These are phyloP conservation scores for Kwoniella mangroviensis DNA, from an alignment of 768 basidiomycete genomes.

Conservation along the genomic window DNA sequence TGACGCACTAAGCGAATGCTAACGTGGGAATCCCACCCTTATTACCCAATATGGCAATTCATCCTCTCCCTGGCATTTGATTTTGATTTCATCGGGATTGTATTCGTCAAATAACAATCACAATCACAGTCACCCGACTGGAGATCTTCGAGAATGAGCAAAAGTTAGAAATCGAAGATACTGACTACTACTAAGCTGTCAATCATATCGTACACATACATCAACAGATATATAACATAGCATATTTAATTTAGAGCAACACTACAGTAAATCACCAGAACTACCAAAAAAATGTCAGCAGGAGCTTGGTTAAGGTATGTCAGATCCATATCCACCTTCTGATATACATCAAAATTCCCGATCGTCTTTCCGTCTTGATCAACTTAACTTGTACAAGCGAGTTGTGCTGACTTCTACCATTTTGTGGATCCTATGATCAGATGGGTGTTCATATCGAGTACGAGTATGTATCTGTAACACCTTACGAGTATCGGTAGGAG, in stretches of 20 bases:
- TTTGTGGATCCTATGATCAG: conserved; percentile 1
- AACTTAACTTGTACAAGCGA: too few species aligned
- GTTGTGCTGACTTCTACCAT: too few species aligned
- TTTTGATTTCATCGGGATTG: conserved; percentile 1
- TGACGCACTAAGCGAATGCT: not conserved
- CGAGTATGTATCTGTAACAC: conserved; percentile 22
- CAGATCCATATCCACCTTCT: not conserved
- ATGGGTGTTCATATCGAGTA: conserved; percentile 29
- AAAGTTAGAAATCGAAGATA: not conserved
- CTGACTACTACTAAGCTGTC: not conserved
- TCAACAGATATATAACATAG: not conserved
- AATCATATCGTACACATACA: not conserved
- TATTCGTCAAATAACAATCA: not conserved
- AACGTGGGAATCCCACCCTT: not conserved
- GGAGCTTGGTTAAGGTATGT: conserved; percentile 25
- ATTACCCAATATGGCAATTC: not conserved
- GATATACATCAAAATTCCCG: not conserved
- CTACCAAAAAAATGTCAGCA: conserved; percentile 9
- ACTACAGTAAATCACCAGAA: not conserved
- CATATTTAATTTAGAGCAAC: conserved; percentile 1
- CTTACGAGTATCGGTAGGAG: not conserved
- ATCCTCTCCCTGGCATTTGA: not conserved
- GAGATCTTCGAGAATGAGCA: not conserved
- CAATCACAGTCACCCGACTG: too few species aligned
- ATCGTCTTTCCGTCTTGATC: not conserved